Evolutionary conservation across 2,329 filamentous ascomycete genomes (phyloP).

Genomic region (Sclerotinia minor): DNA sequence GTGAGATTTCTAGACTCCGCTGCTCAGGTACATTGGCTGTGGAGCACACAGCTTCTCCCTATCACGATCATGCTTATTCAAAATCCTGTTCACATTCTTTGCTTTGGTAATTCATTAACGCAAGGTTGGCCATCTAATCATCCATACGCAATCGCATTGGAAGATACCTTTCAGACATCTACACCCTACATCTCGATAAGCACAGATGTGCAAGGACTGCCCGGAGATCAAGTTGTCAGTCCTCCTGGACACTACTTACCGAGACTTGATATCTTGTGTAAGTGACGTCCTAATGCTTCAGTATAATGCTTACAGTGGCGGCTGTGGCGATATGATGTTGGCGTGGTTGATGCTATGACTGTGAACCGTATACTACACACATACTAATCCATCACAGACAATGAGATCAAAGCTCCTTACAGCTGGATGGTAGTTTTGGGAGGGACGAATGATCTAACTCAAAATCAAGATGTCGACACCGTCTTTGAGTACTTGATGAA

Average conservation of each 20-base stretch:
- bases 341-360: not conserved
- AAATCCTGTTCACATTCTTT: constrained; percentile 35
- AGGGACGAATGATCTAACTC: constrained; percentile 63
- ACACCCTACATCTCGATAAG: constrained; percentile 48
- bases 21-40: constrained; percentile 1
- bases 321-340: not conserved
- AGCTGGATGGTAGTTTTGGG: constrained; percentile 66
- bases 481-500: constrained; percentile 53
- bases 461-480: constrained; percentile 42
- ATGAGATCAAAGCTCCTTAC: constrained; percentile 32
- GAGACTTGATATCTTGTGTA: constrained; percentile 42
- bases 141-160: constrained; percentile 56
- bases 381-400: constrained; percentile 25
- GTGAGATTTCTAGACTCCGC: not conserved
- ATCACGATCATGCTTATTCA: constrained; percentile 32
- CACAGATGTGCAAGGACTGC: constrained; percentile 50
- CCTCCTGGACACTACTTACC: constrained; percentile 38
- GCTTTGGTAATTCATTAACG: constrained; percentile 50
- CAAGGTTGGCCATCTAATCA: constrained; percentile 52
- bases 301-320: not conserved
- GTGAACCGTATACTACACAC: not conserved
- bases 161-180: constrained; percentile 48
- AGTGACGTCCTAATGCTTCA: constrained; percentile 28
- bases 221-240: constrained; percentile 52
- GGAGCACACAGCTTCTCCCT: not conserved